These are phyloP conservation scores for Mycena capillaripes DNA, from an alignment of 768 basidiomycete species.

Conservation along the genomic window DNA sequence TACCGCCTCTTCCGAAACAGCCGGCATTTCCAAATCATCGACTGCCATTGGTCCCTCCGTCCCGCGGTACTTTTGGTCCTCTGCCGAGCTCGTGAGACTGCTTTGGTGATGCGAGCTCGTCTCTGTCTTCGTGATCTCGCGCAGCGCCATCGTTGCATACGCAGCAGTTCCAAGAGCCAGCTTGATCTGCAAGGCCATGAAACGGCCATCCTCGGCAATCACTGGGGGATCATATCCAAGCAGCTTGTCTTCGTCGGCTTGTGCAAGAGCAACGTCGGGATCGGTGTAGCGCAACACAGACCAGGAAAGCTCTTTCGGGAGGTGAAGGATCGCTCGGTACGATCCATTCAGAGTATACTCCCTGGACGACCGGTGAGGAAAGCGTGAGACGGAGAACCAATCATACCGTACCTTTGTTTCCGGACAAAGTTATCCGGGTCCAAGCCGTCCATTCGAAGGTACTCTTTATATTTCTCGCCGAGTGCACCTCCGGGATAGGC, in stretches of 20 bases:
- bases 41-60: constrained; percentile 48
- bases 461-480: constrained; percentile 89
- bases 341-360: constrained; percentile 95
- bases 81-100: constrained; percentile 80
- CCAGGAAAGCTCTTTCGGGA: constrained; percentile 89
- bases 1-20: constrained; percentile 35
- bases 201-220: constrained; percentile 79
- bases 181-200: constrained; percentile 89
- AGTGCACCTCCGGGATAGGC: constrained; percentile 90
- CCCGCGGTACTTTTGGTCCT: constrained; percentile 87
- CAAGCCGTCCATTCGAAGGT: constrained; percentile 87
- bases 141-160: constrained; percentile 98
- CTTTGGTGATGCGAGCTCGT: constrained; percentile 94
- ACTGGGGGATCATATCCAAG: constrained; percentile 84
- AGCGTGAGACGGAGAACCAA: constrained; percentile 5
- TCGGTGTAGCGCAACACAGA: constrained; percentile 89
- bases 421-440: constrained; percentile 92
- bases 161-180: constrained; percentile 91
- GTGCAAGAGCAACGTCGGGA: constrained; percentile 91
- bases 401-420: constrained; percentile 81
- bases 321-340: constrained; percentile 92
- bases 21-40: constrained; percentile 44
- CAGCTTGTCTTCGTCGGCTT: constrained; percentile 95
- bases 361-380: constrained; percentile 55
- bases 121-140: constrained; percentile 95